Conservation (phyloP, 2,329 filamentous ascomycete species). For the Cordyceps pruinosa region DNA sequence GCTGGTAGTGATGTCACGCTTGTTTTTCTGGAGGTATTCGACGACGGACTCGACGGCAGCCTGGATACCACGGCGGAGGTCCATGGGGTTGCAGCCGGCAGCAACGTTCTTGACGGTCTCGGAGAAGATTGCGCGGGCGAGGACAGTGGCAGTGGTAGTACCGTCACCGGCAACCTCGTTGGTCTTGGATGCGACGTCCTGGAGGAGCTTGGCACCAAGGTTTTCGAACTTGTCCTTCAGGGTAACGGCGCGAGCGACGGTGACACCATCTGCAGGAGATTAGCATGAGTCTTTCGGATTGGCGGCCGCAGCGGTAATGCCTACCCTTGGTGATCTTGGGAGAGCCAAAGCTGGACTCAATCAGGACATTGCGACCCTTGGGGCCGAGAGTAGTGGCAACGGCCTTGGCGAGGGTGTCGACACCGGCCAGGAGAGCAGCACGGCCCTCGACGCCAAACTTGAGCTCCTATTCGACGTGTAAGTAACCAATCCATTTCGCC, state of each 20-base stretch:
- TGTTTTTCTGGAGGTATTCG: constrained; percentile 89
- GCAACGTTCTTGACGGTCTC: constrained; percentile 99
- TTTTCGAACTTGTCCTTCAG: constrained; percentile 99
- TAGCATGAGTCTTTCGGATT: neutral
- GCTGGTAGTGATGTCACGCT: constrained; percentile 95
- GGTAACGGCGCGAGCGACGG: constrained; percentile 79
- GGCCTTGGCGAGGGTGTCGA: constrained; percentile 93
- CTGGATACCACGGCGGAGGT: constrained; percentile 93
- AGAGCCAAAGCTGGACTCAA: constrained; percentile 96
- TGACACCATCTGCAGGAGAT: constrained; percentile 64
- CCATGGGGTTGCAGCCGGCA: constrained; percentile 99
- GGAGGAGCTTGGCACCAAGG: constrained; percentile 89
- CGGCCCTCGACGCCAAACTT: constrained; percentile 97
- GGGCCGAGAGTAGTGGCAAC: constrained; percentile 94
- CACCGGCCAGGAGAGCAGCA: constrained; percentile 81
- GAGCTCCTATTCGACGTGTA: constrained; percentile 60
- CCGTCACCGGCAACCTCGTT: constrained; percentile 98
- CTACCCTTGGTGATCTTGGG: constrained; percentile 99
- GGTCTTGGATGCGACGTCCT: constrained; percentile 98
- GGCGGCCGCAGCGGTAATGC: constrained; percentile 17
- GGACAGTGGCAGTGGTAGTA: constrained; percentile 94
- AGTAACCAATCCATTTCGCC: neutral
- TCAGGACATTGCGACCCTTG: constrained; percentile 97
- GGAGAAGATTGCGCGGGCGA: constrained; percentile 96
- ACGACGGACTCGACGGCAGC: constrained; percentile 92